phyloP scores from a whole-genome alignment of 306 rosid species.

The Vigna trinervia region DNA sequence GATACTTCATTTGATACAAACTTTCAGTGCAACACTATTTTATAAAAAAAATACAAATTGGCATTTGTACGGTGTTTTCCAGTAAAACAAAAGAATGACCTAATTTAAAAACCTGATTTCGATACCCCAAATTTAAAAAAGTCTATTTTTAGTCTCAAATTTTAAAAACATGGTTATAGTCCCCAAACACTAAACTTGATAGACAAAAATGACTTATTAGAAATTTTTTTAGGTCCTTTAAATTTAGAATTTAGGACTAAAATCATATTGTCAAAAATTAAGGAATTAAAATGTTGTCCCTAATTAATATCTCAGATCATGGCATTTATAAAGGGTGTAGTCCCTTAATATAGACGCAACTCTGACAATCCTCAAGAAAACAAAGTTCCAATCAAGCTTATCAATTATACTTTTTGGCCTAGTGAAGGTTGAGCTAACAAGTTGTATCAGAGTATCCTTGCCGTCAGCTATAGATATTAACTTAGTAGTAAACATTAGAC shows the following conservation, averaged over 20 bases:
- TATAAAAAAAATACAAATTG: conserved; percentile 8
- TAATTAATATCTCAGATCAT: not conserved
- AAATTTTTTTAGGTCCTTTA: no score
- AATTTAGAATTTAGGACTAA: no score
- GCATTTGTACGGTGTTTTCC: no score
- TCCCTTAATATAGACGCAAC: not conserved
- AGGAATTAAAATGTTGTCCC: no score
- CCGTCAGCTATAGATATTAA: not conserved
- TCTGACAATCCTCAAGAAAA: not conserved
- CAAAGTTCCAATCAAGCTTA: not conserved
- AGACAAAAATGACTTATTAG: no score
- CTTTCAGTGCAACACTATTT: conserved; percentile 12
- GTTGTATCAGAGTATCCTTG: not conserved
- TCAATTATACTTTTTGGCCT: not conserved
- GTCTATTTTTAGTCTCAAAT: no score
- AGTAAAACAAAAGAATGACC: no score
- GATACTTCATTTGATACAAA: conserved; percentile 11
- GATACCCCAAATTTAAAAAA: no score
- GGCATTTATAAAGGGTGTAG: not conserved
- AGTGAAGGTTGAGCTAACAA: not conserved
- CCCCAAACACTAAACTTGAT: no score
- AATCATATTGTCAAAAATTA: no score
- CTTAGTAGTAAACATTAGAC: not conserved
- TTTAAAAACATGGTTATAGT: no score
- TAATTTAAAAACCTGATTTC: no score